phyloP scores from a whole-genome alignment of 1,284 basidiomycete genomes.

The Tilletia horrida region DNA sequence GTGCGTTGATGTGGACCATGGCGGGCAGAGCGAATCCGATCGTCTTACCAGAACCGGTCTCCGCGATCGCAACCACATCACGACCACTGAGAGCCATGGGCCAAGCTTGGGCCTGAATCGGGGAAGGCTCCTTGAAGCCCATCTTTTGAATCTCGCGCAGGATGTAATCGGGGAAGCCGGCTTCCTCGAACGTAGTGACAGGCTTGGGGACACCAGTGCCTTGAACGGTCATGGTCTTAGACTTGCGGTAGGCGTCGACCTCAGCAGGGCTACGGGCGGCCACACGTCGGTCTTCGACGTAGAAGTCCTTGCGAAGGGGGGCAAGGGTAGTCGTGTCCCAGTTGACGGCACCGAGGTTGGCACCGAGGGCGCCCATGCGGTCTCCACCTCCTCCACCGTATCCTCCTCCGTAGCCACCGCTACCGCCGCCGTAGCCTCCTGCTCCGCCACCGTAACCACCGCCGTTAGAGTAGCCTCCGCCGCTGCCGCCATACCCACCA shows the following conservation, averaged over 20 bases:
- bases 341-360: slow-evolving; percentile 40
- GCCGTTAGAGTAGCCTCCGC: slow-evolving; percentile 31
- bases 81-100: slow-evolving; percentile 92
- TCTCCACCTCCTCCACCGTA: slow-evolving; percentile 61
- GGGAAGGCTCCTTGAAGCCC: slow-evolving; percentile 82
- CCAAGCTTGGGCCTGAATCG: slow-evolving; percentile 98
- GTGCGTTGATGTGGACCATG: slow-evolving; percentile 99
- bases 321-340: slow-evolving; percentile 63
- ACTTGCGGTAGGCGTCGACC: slow-evolving; percentile 76
- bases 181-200: slow-evolving; percentile 86
- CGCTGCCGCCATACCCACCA: slow-evolving; percentile 56
- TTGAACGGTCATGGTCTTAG: slow-evolving; percentile 88
- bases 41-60: slow-evolving; percentile 64
- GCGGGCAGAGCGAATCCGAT: slow-evolving; percentile 96
- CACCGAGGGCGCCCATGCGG: slow-evolving; percentile 79
- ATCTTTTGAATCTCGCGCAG: slow-evolving; percentile 87
- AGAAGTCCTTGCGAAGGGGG: slow-evolving; percentile 82
- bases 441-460: slow-evolving; percentile 61
- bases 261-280: slow-evolving; percentile 75
- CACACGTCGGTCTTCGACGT: slow-evolving; percentile 86
- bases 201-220: slow-evolving; percentile 85
- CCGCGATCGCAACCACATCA: slow-evolving; percentile 90
- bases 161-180: slow-evolving; percentile 93
- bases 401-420: slow-evolving; percentile 33
- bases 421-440: slow-evolving; percentile 26